Conservation (phyloP, 495 filamentous ascomycete species). For the Hypoxylon cercidicola region DNA sequence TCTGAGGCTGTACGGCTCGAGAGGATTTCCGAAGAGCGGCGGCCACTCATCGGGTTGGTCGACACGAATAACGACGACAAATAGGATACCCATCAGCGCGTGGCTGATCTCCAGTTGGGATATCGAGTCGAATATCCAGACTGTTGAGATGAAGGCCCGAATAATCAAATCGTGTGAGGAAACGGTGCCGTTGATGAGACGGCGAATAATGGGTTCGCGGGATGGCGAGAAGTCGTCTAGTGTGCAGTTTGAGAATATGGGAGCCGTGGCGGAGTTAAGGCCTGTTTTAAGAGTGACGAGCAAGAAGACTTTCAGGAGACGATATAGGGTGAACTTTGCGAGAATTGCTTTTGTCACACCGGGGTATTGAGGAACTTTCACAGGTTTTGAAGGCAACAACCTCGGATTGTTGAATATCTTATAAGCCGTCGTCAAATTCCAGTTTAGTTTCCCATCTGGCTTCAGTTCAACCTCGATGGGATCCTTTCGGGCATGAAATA, state of each 20-base stretch:
- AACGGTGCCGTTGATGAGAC: not conserved
- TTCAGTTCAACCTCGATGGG: not conserved
- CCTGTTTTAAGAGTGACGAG: not conserved
- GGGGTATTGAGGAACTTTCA: no score
- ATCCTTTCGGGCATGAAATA: not conserved
- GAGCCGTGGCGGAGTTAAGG: not conserved
- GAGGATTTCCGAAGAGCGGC: conserved; percentile 19
- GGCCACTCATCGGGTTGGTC: conserved; percentile 17
- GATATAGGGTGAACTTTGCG: not conserved
- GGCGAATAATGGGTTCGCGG: conserved; percentile 1
- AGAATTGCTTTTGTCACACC: no score
- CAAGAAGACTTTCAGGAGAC: not conserved
- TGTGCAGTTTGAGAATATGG: not conserved
- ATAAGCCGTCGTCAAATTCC: conserved; percentile 2
- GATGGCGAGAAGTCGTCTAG: conserved; percentile 1
- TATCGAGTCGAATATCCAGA: not conserved
- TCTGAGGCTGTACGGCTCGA: conserved; percentile 29
- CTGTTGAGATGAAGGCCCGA: not conserved
- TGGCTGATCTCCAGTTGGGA: not conserved
- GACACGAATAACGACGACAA: not conserved
- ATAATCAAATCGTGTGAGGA: not conserved
- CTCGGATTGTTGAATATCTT: conserved; percentile 8
- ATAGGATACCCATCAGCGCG: not conserved
- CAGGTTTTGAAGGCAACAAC: not conserved
- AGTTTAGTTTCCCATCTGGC: not conserved